phyloP scores from a whole-genome alignment of 345 rosid genomes.

The Atalantia buxifolia region DNA sequence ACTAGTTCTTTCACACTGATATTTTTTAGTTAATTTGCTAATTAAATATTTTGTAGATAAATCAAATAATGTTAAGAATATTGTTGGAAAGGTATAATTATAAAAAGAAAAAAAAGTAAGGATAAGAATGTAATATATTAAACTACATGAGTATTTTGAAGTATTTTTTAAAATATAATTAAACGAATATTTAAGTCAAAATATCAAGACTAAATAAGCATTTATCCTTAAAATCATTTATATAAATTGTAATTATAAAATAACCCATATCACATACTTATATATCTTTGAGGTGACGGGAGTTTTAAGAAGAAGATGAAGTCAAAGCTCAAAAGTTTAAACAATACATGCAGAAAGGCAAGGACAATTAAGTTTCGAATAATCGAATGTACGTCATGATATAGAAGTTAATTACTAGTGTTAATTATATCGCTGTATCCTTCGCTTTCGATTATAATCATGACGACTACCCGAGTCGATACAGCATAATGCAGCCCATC shows the following conservation, averaged over 20 bases:
- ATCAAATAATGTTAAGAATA: too few relatives aligned
- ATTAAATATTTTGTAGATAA: too few relatives aligned
- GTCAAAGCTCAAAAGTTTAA: constrained; percentile 5
- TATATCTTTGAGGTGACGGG: background rate
- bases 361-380: constrained; percentile 5
- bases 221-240: too few relatives aligned
- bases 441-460: constrained; percentile 27
- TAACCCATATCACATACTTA: background rate
- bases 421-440: constrained; percentile 9
- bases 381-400: constrained; percentile 14
- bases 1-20: too few relatives aligned
- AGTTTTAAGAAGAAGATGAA: constrained; percentile 1
- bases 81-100: too few relatives aligned
- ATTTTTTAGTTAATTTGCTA: too few relatives aligned
- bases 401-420: constrained; percentile 7
- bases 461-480: constrained; percentile 15
- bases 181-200: too few relatives aligned
- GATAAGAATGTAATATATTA: too few relatives aligned
- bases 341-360: background rate
- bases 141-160: too few relatives aligned
- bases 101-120: too few relatives aligned
- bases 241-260: background rate
- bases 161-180: too few relatives aligned
- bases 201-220: rapidly evolving
- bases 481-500: constrained; percentile 16